Conservation (phyloP, 1,284 basidiomycete species). For the Fomitopsis schrenkii region DNA sequence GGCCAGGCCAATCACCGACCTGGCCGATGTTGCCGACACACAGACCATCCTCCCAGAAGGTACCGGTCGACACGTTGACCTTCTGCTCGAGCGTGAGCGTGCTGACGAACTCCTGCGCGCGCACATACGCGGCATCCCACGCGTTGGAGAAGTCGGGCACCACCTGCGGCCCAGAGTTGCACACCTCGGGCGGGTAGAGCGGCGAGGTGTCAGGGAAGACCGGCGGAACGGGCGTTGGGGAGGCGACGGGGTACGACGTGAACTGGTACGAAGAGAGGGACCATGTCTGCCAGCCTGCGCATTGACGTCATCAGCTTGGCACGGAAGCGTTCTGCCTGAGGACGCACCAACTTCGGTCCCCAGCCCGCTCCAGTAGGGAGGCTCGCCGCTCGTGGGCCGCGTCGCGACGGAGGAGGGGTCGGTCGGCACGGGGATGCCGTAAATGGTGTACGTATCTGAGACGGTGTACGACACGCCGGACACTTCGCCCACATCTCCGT, state of each 20-base stretch:
- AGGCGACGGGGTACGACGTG: conserved; percentile 29
- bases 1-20: conserved; percentile 44
- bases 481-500: conserved; percentile 5
- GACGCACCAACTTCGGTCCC: conserved; percentile 22
- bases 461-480: conserved; percentile 6
- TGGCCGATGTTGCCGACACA: conserved; percentile 41
- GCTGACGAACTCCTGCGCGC: conserved; percentile 33
- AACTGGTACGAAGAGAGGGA: conserved; percentile 23
- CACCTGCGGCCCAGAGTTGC: conserved; percentile 21
- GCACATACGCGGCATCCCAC: conserved; percentile 36
- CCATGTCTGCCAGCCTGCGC: conserved; percentile 17
- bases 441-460: conserved; percentile 5
- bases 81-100: conserved; percentile 37
- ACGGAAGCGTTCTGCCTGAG: background rate
- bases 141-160: conserved; percentile 42
- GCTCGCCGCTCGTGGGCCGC: conserved; percentile 7
- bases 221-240: conserved; percentile 24
- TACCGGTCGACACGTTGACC: conserved; percentile 36
- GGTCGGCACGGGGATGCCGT: conserved; percentile 5
- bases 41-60: conserved; percentile 40
- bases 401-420: conserved; percentile 5
- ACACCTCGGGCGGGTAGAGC: conserved; percentile 25
- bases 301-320: background rate
- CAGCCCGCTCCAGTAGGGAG: conserved; percentile 16
- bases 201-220: conserved; percentile 26